Evolutionary conservation across 2,329 filamentous ascomycete species (phyloP), one percentile per base, ranked within the genome.

Genomic region (Penicillium corylophilum): DNA sequence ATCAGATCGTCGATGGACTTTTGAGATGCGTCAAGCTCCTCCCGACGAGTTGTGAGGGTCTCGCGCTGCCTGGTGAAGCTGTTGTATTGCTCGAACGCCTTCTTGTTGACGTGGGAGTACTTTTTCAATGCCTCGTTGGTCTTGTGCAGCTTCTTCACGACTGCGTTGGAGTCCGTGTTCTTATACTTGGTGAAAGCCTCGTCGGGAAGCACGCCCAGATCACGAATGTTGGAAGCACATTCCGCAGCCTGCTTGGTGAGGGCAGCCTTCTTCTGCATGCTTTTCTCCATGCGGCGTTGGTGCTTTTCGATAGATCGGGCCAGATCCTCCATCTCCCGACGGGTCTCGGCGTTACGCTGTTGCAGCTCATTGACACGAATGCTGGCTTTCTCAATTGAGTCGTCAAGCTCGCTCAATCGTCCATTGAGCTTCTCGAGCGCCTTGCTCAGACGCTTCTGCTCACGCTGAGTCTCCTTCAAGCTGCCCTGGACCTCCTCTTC

Each of bases 51-150:
- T 44, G 89, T 88, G 16, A 99, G 80, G 20, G 88, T 87, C 56
- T 96, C 92, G 51, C 95, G 88, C 73, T 96, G 90, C 45, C 86
- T 88, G 7, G 93, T 96, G 71, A 97, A 99, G 75, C 87, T 95
- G 76, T 93, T 95, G 77, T 97, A 99, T 71, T 99, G 94, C 74
- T 99, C 95, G 68, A 97, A 96, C 0, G 94, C 94, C 76, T 99
- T 97, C 77, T 97, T 99, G 82, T 99, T 99, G 75, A 99, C 92
- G 65, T 96, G 90, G 49, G 91, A 90, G 76, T 94, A 97, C 70
- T 96, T 96, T 76, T 97, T 97, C 48, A 97, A 79, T 0, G 89
- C 86, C 63, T 96, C 90, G 57, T 95, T 95, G 65, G 93, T 90
- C 66, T 92, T 95, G 74, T 94, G 91, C 22, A 97, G 83, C 50